A percentile compares a stretch with the other conserved stretches of the same genome.
Evolutionary conservation across 805 yeast genomes (phyloP).

Genomic region (Candida takata): DNA sequence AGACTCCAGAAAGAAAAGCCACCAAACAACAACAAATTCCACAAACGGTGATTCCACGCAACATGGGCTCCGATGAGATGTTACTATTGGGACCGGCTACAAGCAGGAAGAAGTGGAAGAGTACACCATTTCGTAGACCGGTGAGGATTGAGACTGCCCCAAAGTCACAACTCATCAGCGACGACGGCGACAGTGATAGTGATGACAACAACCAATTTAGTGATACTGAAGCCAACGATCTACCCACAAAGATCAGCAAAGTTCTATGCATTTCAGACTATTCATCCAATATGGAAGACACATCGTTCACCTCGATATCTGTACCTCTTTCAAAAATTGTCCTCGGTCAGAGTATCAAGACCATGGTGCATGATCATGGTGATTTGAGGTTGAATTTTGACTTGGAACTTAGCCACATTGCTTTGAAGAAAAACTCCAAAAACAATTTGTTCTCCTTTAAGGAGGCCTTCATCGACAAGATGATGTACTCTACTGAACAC

Average conservation of each 20-base stretch:
- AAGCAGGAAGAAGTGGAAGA: neutral
- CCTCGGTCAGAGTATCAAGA: slow-evolving; percentile 1
- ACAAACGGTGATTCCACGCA: neutral
- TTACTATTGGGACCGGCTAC: neutral
- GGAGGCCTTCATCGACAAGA: too few relatives aligned
- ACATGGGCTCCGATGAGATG: slow-evolving; percentile 1
- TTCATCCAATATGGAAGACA: neutral
- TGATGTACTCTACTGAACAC: neutral
- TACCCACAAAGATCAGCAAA: neutral
- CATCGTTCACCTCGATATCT: neutral
- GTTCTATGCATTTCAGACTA: slow-evolving; percentile 1
- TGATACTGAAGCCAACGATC: slow-evolving; percentile 9
- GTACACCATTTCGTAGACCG: neutral
- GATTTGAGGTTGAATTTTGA: neutral
- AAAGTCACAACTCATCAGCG: too few relatives aligned
- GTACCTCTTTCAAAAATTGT: slow-evolving; percentile 3
- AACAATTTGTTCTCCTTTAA: too few relatives aligned
- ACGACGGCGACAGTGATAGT: neutral
- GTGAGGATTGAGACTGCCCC: slow-evolving; percentile 1
- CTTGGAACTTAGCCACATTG: neutral
- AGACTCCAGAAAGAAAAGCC: too few relatives aligned
- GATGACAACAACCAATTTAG: slow-evolving; percentile 4
- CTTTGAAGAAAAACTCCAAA: too few relatives aligned
- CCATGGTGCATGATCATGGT: neutral
- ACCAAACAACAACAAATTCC: too few relatives aligned